Conservation (phyloP, 345 rosid genomes). For the Passiflora organensis region DNA sequence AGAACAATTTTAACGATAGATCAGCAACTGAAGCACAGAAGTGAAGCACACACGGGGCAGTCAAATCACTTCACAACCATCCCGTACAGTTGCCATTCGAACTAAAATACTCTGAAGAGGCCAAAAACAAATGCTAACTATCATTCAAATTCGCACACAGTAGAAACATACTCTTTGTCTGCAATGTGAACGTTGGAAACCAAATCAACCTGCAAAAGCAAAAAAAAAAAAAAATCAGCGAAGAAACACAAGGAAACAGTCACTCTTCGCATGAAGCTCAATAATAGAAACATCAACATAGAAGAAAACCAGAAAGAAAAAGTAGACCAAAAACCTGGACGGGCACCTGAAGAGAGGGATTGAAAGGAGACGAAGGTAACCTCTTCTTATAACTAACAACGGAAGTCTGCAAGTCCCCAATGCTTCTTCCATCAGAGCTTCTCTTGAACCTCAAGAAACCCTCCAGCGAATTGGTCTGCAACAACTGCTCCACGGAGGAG, state of each 20-base stretch:
- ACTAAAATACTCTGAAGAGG: too few species aligned
- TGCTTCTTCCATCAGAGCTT: constrained; percentile 27
- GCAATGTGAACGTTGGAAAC: constrained; percentile 91
- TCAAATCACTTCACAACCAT: too few species aligned
- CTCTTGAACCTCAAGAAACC: constrained; percentile 79
- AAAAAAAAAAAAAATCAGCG: constrained; percentile 1
- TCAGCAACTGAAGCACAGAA: too few species aligned
- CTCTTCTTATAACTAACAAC: constrained; percentile 69
- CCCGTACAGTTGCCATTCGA: too few species aligned
- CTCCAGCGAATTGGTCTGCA: constrained; percentile 54
- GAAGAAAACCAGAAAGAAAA: neutral
- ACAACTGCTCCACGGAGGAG: constrained; percentile 40
- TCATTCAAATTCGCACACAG: neutral
- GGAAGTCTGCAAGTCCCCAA: constrained; percentile 75
- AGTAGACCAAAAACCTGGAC: neutral
- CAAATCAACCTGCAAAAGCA: constrained; percentile 70
- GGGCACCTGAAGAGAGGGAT: constrained; percentile 67
- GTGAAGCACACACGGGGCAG: too few species aligned
- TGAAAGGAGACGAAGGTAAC: constrained; percentile 80
- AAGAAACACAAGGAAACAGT: neutral
- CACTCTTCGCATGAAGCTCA: neutral
- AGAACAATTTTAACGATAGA: too few species aligned
- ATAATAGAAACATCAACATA: too few species aligned
- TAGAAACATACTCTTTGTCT: constrained; percentile 64
- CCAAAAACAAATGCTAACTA: too few species aligned